These are phyloP conservation scores for Akanthomyces dipterigenus DNA, from an alignment of 2,329 filamentous ascomycete genomes.

Conservation along the genomic window DNA sequence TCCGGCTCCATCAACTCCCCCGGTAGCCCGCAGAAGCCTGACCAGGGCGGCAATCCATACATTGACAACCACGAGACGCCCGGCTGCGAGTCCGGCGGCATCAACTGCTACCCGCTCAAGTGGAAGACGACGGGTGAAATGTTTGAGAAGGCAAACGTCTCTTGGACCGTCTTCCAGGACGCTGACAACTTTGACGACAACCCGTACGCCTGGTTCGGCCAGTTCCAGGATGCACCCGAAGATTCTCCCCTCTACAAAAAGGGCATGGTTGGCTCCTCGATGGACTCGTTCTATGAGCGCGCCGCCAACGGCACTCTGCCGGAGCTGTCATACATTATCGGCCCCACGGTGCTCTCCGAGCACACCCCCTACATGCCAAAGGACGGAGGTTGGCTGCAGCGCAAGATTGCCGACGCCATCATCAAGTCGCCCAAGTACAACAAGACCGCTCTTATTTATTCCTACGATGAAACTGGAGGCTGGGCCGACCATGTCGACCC, in stretches of 20 bases:
- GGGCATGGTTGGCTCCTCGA: slow-evolving; percentile 39
- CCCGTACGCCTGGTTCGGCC: slow-evolving; percentile 45
- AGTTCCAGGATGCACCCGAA: slow-evolving; percentile 39
- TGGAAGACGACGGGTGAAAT: slow-evolving; percentile 46
- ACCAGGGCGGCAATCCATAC: slow-evolving; percentile 37
- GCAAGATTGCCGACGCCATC: slow-evolving; percentile 44
- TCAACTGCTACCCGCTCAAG: slow-evolving; percentile 47
- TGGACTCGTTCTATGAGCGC: slow-evolving; percentile 42
- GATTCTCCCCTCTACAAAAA: slow-evolving; percentile 36
- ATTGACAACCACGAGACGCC: slow-evolving; percentile 45
- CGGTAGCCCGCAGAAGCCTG: slow-evolving; percentile 33
- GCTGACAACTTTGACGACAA: slow-evolving; percentile 48
- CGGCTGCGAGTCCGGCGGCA: slow-evolving; percentile 33
- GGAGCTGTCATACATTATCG: slow-evolving; percentile 44
- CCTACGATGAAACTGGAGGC: slow-evolving; percentile 42
- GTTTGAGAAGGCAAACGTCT: slow-evolving; percentile 40
- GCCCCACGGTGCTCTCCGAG: slow-evolving; percentile 44
- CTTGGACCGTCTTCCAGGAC: slow-evolving; percentile 45
- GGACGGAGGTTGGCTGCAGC: slow-evolving; percentile 49
- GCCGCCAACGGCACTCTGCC: slow-evolving; percentile 46
- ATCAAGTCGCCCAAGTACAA: slow-evolving; percentile 42
- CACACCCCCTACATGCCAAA: slow-evolving; percentile 46
- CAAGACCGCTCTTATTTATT: slow-evolving; percentile 41
- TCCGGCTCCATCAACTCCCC: slow-evolving; percentile 46
- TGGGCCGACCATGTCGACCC: slow-evolving; percentile 50